A percentile compares a stretch with the other conserved stretches of the same genome.
Evolutionary conservation across 495 filamentous ascomycete genomes (phyloP).

Genomic region (Penicillium subrubescens): DNA sequence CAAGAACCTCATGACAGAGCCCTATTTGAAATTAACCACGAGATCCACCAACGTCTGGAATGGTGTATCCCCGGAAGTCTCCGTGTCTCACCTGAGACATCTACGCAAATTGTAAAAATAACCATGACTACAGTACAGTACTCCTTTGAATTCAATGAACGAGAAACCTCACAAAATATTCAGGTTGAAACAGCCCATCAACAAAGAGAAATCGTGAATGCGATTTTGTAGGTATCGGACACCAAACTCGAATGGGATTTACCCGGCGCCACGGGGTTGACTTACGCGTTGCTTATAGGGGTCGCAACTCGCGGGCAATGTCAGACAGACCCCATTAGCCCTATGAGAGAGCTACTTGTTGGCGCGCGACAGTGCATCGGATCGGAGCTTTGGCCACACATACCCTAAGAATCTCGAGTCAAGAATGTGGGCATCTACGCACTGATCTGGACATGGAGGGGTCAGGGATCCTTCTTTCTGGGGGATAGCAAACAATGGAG

Average conservation of each 20-base stretch:
- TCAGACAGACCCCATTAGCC: neutral
- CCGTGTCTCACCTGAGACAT: neutral
- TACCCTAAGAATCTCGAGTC: neutral
- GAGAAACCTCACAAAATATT: neutral
- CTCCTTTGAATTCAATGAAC: neutral
- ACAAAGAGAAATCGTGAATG: neutral
- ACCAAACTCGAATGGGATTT: neutral
- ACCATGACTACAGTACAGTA: too few species aligned
- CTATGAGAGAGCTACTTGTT: neutral
- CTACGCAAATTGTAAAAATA: neutral
- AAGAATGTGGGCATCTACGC: neutral
- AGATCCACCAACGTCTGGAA: neutral
- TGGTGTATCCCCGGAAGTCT: neutral
- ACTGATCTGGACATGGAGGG: neutral
- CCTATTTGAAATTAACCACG: neutral
- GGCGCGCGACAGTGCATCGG: neutral
- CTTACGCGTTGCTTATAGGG: neutral
- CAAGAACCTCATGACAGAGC: neutral
- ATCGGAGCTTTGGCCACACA: neutral
- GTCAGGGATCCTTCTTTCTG: neutral
- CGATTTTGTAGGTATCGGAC: neutral
- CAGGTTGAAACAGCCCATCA: neutral
- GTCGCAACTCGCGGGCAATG: too few species aligned
- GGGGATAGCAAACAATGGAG: neutral
- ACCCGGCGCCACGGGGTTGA: constrained; percentile 2